Evolutionary conservation across 805 yeast genomes (phyloP).

Genomic region (Metschnikowia bowlesiae): DNA sequence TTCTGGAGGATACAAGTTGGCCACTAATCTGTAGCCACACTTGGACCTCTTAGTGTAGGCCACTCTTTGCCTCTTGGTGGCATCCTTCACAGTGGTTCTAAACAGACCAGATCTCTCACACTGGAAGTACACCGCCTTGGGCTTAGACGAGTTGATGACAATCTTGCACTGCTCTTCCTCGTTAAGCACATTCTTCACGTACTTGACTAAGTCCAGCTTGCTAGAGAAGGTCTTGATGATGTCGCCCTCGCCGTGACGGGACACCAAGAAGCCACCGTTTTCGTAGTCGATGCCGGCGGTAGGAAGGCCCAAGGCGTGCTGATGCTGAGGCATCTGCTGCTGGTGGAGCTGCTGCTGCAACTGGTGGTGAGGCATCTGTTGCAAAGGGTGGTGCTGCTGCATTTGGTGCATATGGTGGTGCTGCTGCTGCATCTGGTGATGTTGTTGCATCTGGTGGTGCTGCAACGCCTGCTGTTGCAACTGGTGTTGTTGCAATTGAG

Average conservation of each 20-base stretch:
- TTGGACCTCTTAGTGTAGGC: slow-evolving; percentile 45
- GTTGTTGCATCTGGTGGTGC: slow-evolving; percentile 17
- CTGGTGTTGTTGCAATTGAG: slow-evolving; percentile 17
- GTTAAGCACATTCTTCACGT: slow-evolving; percentile 37
- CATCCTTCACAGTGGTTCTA: slow-evolving; percentile 44
- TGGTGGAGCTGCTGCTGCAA: slow-evolving; percentile 19
- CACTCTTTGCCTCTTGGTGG: slow-evolving; percentile 42
- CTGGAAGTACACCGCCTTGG: slow-evolving; percentile 46
- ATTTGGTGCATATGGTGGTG: slow-evolving; percentile 14
- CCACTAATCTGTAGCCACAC: slow-evolving; percentile 43
- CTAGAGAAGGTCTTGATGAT: slow-evolving; percentile 20
- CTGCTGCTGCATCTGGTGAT: slow-evolving; percentile 16
- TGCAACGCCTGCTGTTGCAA: slow-evolving; percentile 17
- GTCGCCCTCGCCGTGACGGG: slow-evolving; percentile 20
- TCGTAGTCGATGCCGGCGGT: slow-evolving; percentile 19
- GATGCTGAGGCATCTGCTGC: slow-evolving; percentile 19
- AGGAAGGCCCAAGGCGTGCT: slow-evolving; percentile 17
- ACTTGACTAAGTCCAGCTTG: slow-evolving; percentile 23
- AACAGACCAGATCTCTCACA: slow-evolving; percentile 44
- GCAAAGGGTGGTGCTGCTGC: slow-evolving; percentile 18
- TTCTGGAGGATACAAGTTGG: slow-evolving; percentile 38
- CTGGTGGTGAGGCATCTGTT: slow-evolving; percentile 17
- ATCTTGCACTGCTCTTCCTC: slow-evolving; percentile 36
- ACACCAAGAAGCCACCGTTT: slow-evolving; percentile 18
- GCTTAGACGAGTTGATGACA: slow-evolving; percentile 44